A percentile compares a stretch with the other conserved stretches of the same genome.
phyloP scores from a whole-genome alignment of 495 filamentous ascomycete genomes.

The Aspergillus egyptiacus region DNA sequence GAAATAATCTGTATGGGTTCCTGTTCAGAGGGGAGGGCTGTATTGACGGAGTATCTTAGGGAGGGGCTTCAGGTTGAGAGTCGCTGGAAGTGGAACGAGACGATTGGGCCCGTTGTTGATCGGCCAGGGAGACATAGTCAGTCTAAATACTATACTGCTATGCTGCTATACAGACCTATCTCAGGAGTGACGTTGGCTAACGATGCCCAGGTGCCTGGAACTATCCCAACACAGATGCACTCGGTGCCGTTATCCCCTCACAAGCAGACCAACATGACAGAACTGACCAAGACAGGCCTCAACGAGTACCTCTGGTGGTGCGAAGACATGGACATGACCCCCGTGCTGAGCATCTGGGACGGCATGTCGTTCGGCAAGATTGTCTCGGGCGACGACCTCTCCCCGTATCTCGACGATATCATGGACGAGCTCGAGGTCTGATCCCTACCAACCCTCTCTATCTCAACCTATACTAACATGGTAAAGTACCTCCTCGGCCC shows the following conservation, averaged over 20 bases:
- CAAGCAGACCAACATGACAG: background rate
- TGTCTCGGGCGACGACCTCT: constrained; percentile 28
- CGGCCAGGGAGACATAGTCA: constrained; percentile 49
- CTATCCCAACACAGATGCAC: constrained; percentile 56
- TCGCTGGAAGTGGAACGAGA: constrained; percentile 65
- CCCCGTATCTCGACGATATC: constrained; percentile 48
- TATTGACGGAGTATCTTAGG: constrained; percentile 7
- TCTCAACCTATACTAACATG: background rate
- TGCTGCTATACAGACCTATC: no score
- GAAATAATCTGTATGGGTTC: constrained; percentile 50
- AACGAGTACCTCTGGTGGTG: constrained; percentile 62
- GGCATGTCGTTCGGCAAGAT: constrained; percentile 55
- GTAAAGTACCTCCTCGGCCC: constrained; percentile 28
- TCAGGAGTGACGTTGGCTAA: background rate
- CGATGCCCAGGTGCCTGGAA: constrained; percentile 49
- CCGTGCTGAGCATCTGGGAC: constrained; percentile 52
- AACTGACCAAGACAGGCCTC: constrained; percentile 19
- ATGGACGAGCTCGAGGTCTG: constrained; percentile 56
- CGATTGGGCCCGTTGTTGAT: constrained; percentile 57
- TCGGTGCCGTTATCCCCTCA: constrained; percentile 31
- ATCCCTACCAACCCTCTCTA: background rate
- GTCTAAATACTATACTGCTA: background rate
- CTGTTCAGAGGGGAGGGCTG: background rate
- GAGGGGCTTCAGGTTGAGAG: constrained; percentile 30
- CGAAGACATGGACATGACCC: constrained; percentile 55